Base-by-base conservation (phyloP, 2,329 filamentous ascomycete genomes). In the Harringtonia lauricola region DNA sequence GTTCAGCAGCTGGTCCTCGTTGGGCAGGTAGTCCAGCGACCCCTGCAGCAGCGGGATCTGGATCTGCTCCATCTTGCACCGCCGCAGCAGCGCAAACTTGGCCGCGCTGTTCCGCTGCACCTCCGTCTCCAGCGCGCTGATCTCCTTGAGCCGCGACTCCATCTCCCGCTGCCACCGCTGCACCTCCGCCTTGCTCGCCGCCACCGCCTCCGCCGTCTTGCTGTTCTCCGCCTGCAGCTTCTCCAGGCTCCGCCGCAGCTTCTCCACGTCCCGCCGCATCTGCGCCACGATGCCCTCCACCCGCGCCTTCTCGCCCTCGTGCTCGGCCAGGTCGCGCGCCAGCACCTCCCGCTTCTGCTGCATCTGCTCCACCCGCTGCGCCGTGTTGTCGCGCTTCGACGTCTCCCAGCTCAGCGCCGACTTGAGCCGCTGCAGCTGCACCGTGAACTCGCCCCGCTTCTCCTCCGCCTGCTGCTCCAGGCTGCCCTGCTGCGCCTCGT, bases 1-100 rank as follows among this genome's bases (percentile, higher is more conserved):
- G 46, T 82, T 80, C 36, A 86, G 68, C 35, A 94, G 66, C 49
- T 81, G 75, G 53, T 95, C 88, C 57, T 94, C 86, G 54, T 94
- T 87, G 3, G 92, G 92, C 41, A 98, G 71, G 50, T 82, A 77
- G 54, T 94, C 87, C 21, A 98, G 70, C 3, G 87, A 95, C 21
- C 81, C 81, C 45, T 79, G 68, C 2, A 72, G 67, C 19, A 98
- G 71, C 2, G 92, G 92, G 46, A 98, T 74, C 49, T 83, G 79
- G 52, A 96, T 86, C 57, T 95, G 89, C 59, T 96, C 90, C 38
- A 98, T 79, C 59, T 94, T 90, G 68, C 90, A 96, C 49, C 86
- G 80, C 57, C 88, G 80, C 42, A 98, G 74, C 38, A 94, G 67
- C 36, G 81, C 81, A 58, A 95, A 95, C 58, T 92, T 86, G 54